Evolutionary conservation across 768 basidiomycete genomes (phyloP).

Genomic region (Dictyophora rubrovolvata): DNA sequence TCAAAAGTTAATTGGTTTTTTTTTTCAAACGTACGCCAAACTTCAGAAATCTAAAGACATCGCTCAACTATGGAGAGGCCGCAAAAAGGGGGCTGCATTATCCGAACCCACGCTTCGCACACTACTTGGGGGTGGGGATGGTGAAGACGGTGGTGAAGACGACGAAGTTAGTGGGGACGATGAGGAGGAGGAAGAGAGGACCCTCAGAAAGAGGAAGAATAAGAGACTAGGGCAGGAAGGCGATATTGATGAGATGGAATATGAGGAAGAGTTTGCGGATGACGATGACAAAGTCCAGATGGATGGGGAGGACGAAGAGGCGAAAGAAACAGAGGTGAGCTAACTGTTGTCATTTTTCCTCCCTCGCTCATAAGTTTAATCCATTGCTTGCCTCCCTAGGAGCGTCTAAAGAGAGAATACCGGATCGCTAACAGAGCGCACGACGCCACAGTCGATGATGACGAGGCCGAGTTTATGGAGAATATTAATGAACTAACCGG

Average conservation of each 20-base stretch:
- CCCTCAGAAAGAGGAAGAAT: constrained; percentile 34
- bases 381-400: constrained; percentile 32
- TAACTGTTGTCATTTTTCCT: not conserved
- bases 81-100: constrained; percentile 24
- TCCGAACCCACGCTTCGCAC: constrained; percentile 56
- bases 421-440: constrained; percentile 65
- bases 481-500: constrained; percentile 43
- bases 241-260: constrained; percentile 72
- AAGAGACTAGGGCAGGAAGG: constrained; percentile 66
- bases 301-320: constrained; percentile 74
- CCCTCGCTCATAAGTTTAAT: constrained; percentile 1
- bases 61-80: constrained; percentile 57
- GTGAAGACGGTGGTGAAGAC: constrained; percentile 36
- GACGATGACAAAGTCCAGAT: constrained; percentile 69
- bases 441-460: constrained; percentile 60
- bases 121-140: constrained; percentile 57
- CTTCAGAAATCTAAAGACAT: constrained; percentile 69
- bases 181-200: constrained; percentile 43
- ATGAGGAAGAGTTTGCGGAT: constrained; percentile 78
- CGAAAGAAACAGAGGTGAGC: constrained; percentile 68
- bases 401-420: constrained; percentile 77
- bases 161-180: constrained; percentile 26
- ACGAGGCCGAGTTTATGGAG: constrained; percentile 53
- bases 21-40: constrained; percentile 34
- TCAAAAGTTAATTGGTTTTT: not conserved